Percentiles rank a stretch among this genome's conserved stretches.
phyloP scores from a whole-genome alignment of 176 grass and related monocot species.

The Oryza meyeriana region DNA sequence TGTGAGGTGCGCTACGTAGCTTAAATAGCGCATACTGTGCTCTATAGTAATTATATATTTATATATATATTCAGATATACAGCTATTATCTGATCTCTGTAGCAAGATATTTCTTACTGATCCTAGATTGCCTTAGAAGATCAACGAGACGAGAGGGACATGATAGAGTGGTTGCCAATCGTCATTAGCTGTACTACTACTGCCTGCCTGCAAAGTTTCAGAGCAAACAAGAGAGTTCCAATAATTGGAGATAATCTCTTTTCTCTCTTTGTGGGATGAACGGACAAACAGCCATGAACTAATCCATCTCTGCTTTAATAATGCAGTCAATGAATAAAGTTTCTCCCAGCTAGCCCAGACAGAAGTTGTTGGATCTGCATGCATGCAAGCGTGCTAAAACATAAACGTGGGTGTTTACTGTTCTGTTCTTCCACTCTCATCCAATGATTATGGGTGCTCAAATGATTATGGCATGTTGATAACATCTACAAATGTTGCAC shows the following conservation, averaged over 20 bases:
- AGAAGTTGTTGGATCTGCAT: slow-evolving; percentile 30
- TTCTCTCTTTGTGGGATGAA: neutral
- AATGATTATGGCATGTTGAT: neutral
- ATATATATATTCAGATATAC: too few relatives aligned
- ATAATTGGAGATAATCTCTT: slow-evolving; percentile 18
- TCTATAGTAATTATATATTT: too few relatives aligned
- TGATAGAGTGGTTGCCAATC: neutral
- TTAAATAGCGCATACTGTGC: too few relatives aligned
- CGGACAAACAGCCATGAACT: slow-evolving; percentile 2
- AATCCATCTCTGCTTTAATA: slow-evolving; percentile 7
- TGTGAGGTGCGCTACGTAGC: too few relatives aligned
- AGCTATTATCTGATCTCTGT: too few relatives aligned
- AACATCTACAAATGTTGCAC: neutral
- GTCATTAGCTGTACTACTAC: neutral
- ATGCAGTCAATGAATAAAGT: slow-evolving; percentile 23
- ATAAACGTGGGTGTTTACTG: slow-evolving; percentile 28
- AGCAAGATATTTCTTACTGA: neutral
- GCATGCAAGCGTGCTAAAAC: neutral
- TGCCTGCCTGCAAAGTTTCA: neutral
- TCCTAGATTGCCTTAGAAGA: neutral
- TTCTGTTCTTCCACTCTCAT: neutral
- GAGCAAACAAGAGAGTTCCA: neutral
- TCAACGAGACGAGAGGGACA: neutral
- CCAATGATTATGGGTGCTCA: neutral
- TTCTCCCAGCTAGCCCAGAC: slow-evolving; percentile 9